Conservation (phyloP, 106 monocot species). For the Iris macrosiphon region DNA sequence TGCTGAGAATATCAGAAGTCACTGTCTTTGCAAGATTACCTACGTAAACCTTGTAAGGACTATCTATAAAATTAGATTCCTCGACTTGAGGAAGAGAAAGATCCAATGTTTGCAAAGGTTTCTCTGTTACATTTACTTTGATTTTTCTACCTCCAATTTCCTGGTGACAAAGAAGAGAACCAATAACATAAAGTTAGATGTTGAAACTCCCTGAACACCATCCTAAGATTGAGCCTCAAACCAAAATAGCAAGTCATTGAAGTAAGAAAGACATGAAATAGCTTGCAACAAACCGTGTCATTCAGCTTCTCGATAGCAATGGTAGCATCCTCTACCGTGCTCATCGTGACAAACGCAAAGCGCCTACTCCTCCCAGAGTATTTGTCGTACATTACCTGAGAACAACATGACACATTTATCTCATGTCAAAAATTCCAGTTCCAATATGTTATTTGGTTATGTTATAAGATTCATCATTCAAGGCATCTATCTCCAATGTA, state of each 20-base stretch:
- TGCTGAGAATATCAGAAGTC: slow-evolving; percentile 54
- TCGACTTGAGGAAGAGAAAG: slow-evolving; percentile 49
- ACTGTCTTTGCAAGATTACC: slow-evolving; percentile 88
- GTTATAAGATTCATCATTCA: too few relatives aligned
- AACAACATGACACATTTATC: not conserved
- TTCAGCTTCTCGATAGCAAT: slow-evolving; percentile 82
- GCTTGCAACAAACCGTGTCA: slow-evolving; percentile 43
- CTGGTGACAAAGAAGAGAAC: slow-evolving; percentile 17
- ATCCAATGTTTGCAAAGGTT: slow-evolving; percentile 47
- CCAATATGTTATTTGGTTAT: too few relatives aligned
- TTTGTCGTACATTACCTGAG: slow-evolving; percentile 94
- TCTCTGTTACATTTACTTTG: slow-evolving; percentile 96
- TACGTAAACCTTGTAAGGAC: slow-evolving; percentile 92
- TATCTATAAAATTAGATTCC: slow-evolving; percentile 76
- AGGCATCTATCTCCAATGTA: too few relatives aligned
- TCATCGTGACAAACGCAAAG: slow-evolving; percentile 94
- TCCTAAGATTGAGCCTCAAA: too few relatives aligned
- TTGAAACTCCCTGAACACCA: not conserved
- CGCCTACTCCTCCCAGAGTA: slow-evolving; percentile 84
- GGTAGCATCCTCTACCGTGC: slow-evolving; percentile 66
- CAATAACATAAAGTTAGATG: not conserved
- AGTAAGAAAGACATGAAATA: not conserved
- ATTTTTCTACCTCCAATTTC: slow-evolving; percentile 89
- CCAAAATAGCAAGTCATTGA: too few relatives aligned
- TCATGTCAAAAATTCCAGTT: slow-evolving; percentile 1